Percentiles rank a stretch among this genome's conserved stretches.
phyloP scores from a whole-genome alignment of 495 filamentous ascomycete genomes.

The Hyaloscypha variabilis region DNA sequence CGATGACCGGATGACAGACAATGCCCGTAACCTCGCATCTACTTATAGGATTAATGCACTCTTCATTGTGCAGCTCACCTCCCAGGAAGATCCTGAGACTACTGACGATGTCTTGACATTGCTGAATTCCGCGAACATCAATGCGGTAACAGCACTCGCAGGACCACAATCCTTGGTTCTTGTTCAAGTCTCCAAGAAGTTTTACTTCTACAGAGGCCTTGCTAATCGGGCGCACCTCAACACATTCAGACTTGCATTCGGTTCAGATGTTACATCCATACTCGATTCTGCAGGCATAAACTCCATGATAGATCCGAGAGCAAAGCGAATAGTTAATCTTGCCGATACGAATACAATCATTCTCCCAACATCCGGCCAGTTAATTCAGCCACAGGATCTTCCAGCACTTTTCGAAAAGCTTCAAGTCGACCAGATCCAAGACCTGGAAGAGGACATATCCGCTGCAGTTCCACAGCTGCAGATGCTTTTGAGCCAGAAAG shows the following conservation, averaged over 20 bases:
- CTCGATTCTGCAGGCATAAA: constrained; percentile 14
- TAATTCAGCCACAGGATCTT: constrained; percentile 15
- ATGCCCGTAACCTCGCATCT: constrained; percentile 31
- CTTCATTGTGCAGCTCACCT: constrained; percentile 31
- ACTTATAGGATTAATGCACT: constrained; percentile 32
- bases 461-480: constrained; percentile 21
- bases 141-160: too few species aligned
- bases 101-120: too few species aligned
- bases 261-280: constrained; percentile 13
- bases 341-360: constrained; percentile 7
- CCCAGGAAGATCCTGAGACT: too few species aligned
- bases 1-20: constrained; percentile 35
- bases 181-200: constrained; percentile 18
- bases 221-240: constrained; percentile 18
- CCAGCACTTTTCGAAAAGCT: constrained; percentile 16
- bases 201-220: constrained; percentile 19
- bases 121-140: too few species aligned
- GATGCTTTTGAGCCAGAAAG: constrained; percentile 11
- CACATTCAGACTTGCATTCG: constrained; percentile 15
- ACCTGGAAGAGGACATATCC: constrained; percentile 20
- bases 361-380: constrained; percentile 13
- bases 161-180: too few species aligned
- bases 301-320: constrained; percentile 14
- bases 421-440: constrained; percentile 8
- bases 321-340: constrained; percentile 15